phyloP scores from a whole-genome alignment of 2,329 filamentous ascomycete species.

The Xenosphaeropsis pyriputrescens region DNA sequence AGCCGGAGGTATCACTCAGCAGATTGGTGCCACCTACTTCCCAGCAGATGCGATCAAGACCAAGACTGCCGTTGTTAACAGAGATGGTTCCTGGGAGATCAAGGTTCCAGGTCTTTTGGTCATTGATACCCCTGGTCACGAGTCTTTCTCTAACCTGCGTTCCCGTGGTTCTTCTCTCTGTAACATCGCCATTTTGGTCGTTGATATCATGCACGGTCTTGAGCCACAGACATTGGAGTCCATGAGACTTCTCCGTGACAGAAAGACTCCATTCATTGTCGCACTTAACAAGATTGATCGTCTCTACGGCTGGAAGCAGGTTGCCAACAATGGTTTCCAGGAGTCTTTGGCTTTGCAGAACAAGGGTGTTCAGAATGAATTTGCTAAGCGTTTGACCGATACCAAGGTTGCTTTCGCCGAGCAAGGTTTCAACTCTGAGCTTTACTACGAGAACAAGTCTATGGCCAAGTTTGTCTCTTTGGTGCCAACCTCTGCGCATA shows the following conservation, averaged over 20 bases:
- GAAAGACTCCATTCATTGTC: conserved; percentile 95
- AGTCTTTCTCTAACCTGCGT: conserved; percentile 97
- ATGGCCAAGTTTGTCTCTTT: conserved; percentile 93
- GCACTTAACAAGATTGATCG: conserved; percentile 99
- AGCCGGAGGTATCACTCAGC: conserved; percentile 98
- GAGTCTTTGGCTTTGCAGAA: conserved; percentile 82
- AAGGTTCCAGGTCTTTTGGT: conserved; percentile 93
- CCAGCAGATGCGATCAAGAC: conserved; percentile 82
- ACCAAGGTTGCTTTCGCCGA: conserved; percentile 91
- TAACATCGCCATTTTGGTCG: conserved; percentile 97
- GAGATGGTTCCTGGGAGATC: conserved; percentile 81
- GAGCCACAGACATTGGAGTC: conserved; percentile 96
- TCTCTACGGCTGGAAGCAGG: conserved; percentile 97
- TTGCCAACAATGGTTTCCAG: conserved; percentile 96
- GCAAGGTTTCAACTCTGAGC: conserved; percentile 93
- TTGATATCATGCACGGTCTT: conserved; percentile 99
- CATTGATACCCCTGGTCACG: conserved; percentile 98
- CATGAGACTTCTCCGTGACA: conserved; percentile 82
- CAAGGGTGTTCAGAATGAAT: conserved; percentile 88
- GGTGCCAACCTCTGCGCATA: conserved; percentile 92
- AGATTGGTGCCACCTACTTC: conserved; percentile 99
- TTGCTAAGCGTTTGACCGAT: conserved; percentile 75
- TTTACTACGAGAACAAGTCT: conserved; percentile 96
- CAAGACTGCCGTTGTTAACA: conserved; percentile 90
- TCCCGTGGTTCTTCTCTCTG: conserved; percentile 95